Base-by-base conservation (phyloP, 805 yeast genomes). In the Clavispora vitiphila region DNA sequence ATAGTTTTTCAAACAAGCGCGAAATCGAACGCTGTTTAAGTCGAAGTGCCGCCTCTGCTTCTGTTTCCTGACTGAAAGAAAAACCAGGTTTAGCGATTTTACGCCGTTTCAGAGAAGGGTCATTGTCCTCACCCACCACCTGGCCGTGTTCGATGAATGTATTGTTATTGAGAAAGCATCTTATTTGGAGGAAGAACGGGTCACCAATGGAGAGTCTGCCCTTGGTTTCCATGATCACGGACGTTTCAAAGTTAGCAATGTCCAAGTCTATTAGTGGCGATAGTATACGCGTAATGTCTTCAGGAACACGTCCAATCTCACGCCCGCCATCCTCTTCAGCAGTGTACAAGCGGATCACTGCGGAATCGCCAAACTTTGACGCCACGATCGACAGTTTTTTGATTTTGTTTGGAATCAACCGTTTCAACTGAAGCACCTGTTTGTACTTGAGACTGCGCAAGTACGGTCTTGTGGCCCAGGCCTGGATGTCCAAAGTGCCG, bases 231-330 rank as follows among this genome's bases (percentile, higher is more conserved):
- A 72, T 77, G 7, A 84, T 70, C 26, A 86, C 69, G 0, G 77
- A 71, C 1, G 78, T 78, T 30, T 75, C 74, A 50, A 86, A 80
- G 2, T 57, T 55, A 30, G 84, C 75, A 3, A 79, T 67, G 7
- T 70, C 67, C 8, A 75, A 60, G 40, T 78, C 85, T 2, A 86
- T 41, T 24, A 89, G 66, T 0, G 95, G 88, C 3, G 81, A 74
- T 8, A 90, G 56, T 9, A 81, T 72, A 5, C 74, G 62, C 0
- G 95, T 88, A 23, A 78, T 67, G 38, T 78, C 84, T 48, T 83
- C 89, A 0, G 86, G 81, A 1, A 86, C 57, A 49, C 96, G 74
- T 0, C 93, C 97, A 23, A 90, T 67, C 56, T 86, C 96, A 44
- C 84, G 49, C n/a, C 43, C 49, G n/a, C 45, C 50, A 11, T 60